Base-by-base conservation (phyloP, 1,284 basidiomycete species). In the Fomitopsis palustris region DNA sequence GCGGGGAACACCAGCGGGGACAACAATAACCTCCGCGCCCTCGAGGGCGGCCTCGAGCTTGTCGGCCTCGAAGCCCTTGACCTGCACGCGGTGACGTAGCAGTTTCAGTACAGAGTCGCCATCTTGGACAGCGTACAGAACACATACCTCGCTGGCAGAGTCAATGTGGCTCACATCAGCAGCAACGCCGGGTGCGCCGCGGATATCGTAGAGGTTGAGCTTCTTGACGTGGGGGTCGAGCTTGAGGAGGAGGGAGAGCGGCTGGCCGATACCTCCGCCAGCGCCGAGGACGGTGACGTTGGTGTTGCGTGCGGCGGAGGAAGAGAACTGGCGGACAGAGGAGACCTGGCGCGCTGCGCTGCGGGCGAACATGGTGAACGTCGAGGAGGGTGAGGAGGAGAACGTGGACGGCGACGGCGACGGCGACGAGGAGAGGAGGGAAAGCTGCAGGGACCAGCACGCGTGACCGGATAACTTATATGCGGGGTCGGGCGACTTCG, bases 1-100 rank as follows among this genome's bases (percentile, higher is more conserved):
- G 73, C 94, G 83, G 64, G 94, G 94, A 61, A 96, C 94, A 85
- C 96, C 97, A 75, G 96, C 96, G 62, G 97, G 97, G 75, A 98
- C 97, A 68, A 99, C 91, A 67, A 99, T 90, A 65, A 99, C 89
- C 77, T 96, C 82, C 64, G 85, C 89, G 67, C 90, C 93, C 63
- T 92, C 85, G 61, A 97, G 84, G 23, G 95, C 93, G 68, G 88
- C 82, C 73, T 93, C 91, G 69, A 97, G 86, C 74, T 94, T 85
- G 75, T 93, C 90, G 56, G 88, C 86, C 63, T 88, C 80, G 72
- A 88, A 96, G 60, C 94, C 94, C 39, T 78, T 81, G 63, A 93
- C 91, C 90, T 93, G 62, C 49, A 53, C 5, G 33, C 21, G 31
- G 16, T 54, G 57, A 58, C 41, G 57, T 27, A 31, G 57, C 51